A percentile compares a stretch with the other conserved stretches of the same genome.
Conservation (phyloP, 768 basidiomycete genomes). For the Antrodiella citrinella region DNA sequence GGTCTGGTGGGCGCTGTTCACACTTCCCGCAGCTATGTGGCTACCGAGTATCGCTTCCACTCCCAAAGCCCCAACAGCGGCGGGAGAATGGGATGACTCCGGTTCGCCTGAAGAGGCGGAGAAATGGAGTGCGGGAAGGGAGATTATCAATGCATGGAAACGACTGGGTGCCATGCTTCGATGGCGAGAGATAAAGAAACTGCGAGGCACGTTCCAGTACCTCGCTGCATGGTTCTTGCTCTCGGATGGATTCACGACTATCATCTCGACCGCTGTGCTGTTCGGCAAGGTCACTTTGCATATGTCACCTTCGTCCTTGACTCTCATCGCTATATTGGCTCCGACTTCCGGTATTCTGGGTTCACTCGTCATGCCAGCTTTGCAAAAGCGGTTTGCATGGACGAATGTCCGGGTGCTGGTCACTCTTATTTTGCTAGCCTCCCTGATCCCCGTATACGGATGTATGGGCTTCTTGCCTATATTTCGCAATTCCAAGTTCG, state of each 20-base stretch:
- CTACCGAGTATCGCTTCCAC: slow-evolving; percentile 35
- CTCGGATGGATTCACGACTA: slow-evolving; percentile 93
- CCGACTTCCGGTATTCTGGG: slow-evolving; percentile 76
- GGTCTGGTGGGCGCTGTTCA: slow-evolving; percentile 81
- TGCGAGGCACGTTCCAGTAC: slow-evolving; percentile 83
- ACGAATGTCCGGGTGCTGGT: slow-evolving; percentile 63
- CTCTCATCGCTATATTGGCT: slow-evolving; percentile 73
- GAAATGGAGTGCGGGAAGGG: slow-evolving; percentile 38
- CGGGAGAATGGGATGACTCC: not conserved
- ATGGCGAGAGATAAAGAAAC: slow-evolving; percentile 60
- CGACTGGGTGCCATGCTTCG: slow-evolving; percentile 68
- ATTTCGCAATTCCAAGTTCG: slow-evolving; percentile 40
- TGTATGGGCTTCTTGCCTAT: slow-evolving; percentile 68
- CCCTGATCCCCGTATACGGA: slow-evolving; percentile 69
- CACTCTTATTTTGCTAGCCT: slow-evolving; percentile 57
- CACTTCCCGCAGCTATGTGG: slow-evolving; percentile 71
- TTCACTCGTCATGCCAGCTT: slow-evolving; percentile 68
- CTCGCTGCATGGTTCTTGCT: slow-evolving; percentile 93
- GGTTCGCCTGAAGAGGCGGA: slow-evolving; percentile 2
- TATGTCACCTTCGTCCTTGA: slow-evolving; percentile 71
- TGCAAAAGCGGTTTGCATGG: slow-evolving; percentile 61
- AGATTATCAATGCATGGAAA: slow-evolving; percentile 68
- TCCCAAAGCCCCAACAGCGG: too few species aligned
- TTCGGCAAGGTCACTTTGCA: slow-evolving; percentile 85
- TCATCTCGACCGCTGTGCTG: slow-evolving; percentile 85